phyloP scores from a whole-genome alignment of 345 rosid genomes.

The Pistacia vera region DNA sequence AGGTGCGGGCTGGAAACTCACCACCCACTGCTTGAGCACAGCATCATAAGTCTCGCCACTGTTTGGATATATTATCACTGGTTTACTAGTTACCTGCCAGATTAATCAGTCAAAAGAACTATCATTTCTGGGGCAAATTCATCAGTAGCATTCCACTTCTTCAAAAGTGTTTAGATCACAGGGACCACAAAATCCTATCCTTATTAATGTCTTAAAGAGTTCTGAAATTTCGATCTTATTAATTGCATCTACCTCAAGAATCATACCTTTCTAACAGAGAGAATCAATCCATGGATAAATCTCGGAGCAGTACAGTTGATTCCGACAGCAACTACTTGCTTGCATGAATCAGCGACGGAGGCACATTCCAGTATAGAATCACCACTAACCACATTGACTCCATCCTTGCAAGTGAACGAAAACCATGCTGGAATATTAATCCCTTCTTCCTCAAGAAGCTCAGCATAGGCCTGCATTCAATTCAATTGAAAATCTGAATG shows the following conservation, averaged over 20 bases:
- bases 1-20: slow-evolving; percentile 34
- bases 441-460: slow-evolving; percentile 81
- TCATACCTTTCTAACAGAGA: slow-evolving; percentile 53
- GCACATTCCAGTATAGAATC: slow-evolving; percentile 75
- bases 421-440: slow-evolving; percentile 81
- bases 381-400: slow-evolving; percentile 67
- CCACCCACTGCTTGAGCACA: slow-evolving; percentile 69
- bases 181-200: background rate
- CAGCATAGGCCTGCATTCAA: slow-evolving; percentile 63
- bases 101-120: background rate
- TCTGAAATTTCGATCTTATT: background rate
- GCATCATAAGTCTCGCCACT: slow-evolving; percentile 84
- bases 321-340: slow-evolving; percentile 73
- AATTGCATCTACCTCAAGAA: background rate
- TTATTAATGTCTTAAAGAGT: background rate
- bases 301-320: slow-evolving; percentile 89
- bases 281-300: slow-evolving; percentile 58
- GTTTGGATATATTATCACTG: slow-evolving; percentile 76
- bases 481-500: slow-evolving; percentile 1
- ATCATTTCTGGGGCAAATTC: background rate
- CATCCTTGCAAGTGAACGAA: slow-evolving; percentile 76
- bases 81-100: slow-evolving; percentile 67
- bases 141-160: background rate
- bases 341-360: slow-evolving; percentile 70
- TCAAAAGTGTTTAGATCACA: no score